These are phyloP conservation scores for Eutypella sp. DNA, from an alignment of 2,329 filamentous ascomycete species.

Conservation along the genomic window DNA sequence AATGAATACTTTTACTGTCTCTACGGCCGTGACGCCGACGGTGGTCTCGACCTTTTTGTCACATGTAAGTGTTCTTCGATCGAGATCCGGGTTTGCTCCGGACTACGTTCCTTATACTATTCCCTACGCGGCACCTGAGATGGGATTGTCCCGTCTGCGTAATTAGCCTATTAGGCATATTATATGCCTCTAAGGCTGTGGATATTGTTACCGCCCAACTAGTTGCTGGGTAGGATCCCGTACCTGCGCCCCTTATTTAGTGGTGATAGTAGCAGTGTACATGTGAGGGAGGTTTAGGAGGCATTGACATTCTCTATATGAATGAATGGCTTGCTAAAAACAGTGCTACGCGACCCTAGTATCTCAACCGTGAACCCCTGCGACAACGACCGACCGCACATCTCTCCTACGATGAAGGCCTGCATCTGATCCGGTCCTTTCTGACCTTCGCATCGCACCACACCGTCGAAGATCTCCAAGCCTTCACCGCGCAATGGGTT, in stretches of 20 bases:
- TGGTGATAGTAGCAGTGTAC: neutral
- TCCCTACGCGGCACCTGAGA: neutral
- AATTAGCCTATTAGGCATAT: too few species aligned
- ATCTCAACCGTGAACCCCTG: slow-evolving; percentile 71
- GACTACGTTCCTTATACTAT: neutral
- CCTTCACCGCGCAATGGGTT: slow-evolving; percentile 88
- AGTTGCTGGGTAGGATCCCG: too few species aligned
- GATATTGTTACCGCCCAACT: too few species aligned
- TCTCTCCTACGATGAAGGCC: slow-evolving; percentile 89
- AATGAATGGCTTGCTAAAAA: slow-evolving; percentile 14
- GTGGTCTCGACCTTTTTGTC: slow-evolving; percentile 81
- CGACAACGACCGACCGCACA: slow-evolving; percentile 80
- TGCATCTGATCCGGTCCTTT: slow-evolving; percentile 83
- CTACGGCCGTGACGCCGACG: slow-evolving; percentile 79
- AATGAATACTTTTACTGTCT: slow-evolving; percentile 69
- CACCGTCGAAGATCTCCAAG: slow-evolving; percentile 87
- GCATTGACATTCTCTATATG: too few species aligned
- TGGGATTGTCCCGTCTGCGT: too few species aligned
- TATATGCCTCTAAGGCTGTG: too few species aligned
- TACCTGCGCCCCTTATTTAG: neutral
- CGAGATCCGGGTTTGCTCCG: neutral
- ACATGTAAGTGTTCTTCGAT: slow-evolving; percentile 57
- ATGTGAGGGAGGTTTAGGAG: too few species aligned
- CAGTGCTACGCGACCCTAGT: slow-evolving; percentile 46
- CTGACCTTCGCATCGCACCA: slow-evolving; percentile 80